Percentiles rank a stretch among this genome's conserved stretches.
Evolutionary conservation across 495 filamentous ascomycete species (phyloP).

Genomic region (Neurospora terricola): DNA sequence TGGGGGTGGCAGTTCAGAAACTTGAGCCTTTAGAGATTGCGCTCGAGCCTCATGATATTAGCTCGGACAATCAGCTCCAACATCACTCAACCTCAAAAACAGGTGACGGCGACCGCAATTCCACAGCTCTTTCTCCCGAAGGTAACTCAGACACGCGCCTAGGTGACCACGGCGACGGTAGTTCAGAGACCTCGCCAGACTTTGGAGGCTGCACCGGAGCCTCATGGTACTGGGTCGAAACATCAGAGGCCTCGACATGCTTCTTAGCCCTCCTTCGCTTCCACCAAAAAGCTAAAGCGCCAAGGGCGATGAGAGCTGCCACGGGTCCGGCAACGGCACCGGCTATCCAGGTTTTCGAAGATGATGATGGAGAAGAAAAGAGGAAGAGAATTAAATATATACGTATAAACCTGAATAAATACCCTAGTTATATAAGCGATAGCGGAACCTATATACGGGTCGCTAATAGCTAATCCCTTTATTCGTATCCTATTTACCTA

Average conservation of each 20-base stretch:
- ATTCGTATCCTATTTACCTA: no score
- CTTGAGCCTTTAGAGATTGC: no score
- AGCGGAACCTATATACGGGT: no score
- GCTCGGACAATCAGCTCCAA: no score
- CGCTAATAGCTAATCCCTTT: no score
- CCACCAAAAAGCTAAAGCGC: not conserved
- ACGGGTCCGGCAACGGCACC: not conserved
- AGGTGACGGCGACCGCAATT: not conserved
- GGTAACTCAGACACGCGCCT: not conserved
- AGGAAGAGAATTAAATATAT: no score
- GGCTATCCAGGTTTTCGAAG: conserved; percentile 8
- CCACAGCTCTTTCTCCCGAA: not conserved
- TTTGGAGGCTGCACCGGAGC: not conserved
- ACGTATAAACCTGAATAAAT: no score
- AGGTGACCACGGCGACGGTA: not conserved
- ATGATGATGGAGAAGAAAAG: no score
- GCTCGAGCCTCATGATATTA: no score
- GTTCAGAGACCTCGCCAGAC: not conserved
- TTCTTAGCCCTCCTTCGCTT: not conserved
- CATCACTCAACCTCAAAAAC: not conserved
- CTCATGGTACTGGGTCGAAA: rapidly evolving
- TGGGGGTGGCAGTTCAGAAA: no score
- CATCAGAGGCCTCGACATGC: not conserved
- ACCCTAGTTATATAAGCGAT: no score
- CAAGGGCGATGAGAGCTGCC: not conserved